Conservation (phyloP, 345 rosid genomes). For the Turnera subulata region DNA sequence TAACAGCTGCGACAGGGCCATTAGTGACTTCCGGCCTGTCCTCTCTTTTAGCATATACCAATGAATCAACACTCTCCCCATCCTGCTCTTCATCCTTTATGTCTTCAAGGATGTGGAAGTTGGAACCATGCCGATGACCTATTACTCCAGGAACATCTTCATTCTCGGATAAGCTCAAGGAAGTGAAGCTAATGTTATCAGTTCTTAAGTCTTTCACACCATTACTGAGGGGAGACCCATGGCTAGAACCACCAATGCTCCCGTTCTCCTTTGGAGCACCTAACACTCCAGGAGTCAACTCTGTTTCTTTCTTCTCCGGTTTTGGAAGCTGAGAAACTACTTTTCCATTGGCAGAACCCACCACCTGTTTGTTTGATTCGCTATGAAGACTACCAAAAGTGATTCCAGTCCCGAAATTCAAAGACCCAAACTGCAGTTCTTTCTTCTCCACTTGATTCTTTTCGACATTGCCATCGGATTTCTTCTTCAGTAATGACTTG, state of each 20-base stretch:
- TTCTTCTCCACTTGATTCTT: constrained; percentile 41
- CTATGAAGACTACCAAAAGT: constrained; percentile 37
- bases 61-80: constrained; percentile 22
- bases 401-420: constrained; percentile 29
- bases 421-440: constrained; percentile 53
- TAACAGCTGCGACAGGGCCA: constrained; percentile 34
- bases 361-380: constrained; percentile 20
- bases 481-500: constrained; percentile 43
- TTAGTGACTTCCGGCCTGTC: constrained; percentile 24
- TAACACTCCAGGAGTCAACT: constrained; percentile 15
- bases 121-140: constrained; percentile 36
- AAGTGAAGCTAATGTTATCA: constrained; percentile 29
- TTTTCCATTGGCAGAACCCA: constrained; percentile 29
- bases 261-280: constrained; percentile 45
- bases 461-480: constrained; percentile 37
- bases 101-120: constrained; percentile 49
- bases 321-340: constrained; percentile 32
- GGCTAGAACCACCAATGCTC: constrained; percentile 18
- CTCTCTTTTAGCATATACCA: constrained; percentile 25
- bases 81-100: constrained; percentile 22
- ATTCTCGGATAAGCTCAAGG: constrained; percentile 30
- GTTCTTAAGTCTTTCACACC: constrained; percentile 37
- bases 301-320: constrained; percentile 27
- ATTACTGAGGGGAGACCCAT: constrained; percentile 31
- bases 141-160: constrained; percentile 26